Base-by-base conservation (phyloP, 164 flowering plant genomes). In the Chimonanthus praecox region DNA sequence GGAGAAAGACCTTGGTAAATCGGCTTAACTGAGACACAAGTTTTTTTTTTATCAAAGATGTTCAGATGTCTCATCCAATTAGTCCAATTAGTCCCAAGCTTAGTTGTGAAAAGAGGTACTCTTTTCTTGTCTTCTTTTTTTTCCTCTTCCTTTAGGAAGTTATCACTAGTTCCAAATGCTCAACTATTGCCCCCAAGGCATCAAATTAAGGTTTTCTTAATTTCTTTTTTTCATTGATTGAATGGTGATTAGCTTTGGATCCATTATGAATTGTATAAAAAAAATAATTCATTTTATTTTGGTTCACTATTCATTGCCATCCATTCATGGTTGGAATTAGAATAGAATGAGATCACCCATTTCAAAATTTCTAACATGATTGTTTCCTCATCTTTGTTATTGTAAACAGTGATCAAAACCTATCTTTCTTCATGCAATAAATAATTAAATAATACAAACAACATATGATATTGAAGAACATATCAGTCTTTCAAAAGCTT, bases 1-100 rank as follows among this genome's bases (percentile, higher is more conserved):
- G 99, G 75, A 82, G 92, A 81, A 85, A 86, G 83, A 89, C 92
- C 46, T 72, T 87, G 73, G 83, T 85, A 9, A 97, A 91, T 79
- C 81, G 92, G 92, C 83, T 92, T 11, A 86, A 81, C 76, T 33
- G 1, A 33, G 33, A 33, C 1, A 33, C 33, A 33, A 33, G 33
- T 33, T 33, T 33, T 33, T 33, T 33, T 33, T 33, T 33, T 33
- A 33, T 33, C 33, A 1, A 33, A 33, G 33, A 33, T 33, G 33
- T 33, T 33, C 2, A 33, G 33, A 0, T 33, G 33, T 33, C 33
- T 33, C 33, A 33, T 1, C 1, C 2, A 33, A 33, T 33, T 33
- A 33, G 1, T 33, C 33, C 1, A n/a, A n/a, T n/a, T n/a, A 78
- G 43, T 2, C 2, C 46, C 18, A 44, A 2, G 69, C 10, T 54